Evolutionary conservation across 768 basidiomycete genomes (phyloP).

Genomic region (Termitomyces sp.): DNA sequence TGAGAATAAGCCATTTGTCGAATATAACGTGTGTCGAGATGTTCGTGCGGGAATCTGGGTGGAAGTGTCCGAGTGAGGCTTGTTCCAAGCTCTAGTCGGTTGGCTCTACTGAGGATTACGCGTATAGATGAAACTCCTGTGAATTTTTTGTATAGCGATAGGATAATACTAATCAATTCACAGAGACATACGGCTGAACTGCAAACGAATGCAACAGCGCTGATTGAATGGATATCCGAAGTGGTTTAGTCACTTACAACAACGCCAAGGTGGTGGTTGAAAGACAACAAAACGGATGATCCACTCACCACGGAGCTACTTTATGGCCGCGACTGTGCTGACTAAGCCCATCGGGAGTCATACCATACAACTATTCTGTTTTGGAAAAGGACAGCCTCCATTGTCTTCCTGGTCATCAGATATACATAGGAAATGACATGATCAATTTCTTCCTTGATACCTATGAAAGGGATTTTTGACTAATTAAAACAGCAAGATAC

Average conservation of each 20-base stretch:
- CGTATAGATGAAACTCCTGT: constrained; percentile 9
- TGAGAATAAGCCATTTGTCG: constrained; percentile 64
- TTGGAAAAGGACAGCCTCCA: background rate
- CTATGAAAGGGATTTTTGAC: background rate
- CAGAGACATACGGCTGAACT: constrained; percentile 14
- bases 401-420: too few relatives aligned
- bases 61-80: background rate
- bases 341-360: background rate
- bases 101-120: background rate
- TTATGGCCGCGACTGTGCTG: background rate
- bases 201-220: constrained; percentile 5
- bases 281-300: background rate
- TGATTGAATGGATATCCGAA: background rate
- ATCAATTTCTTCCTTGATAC: too few relatives aligned
- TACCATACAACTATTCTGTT: too few relatives aligned
- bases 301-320: background rate
- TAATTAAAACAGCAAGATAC: background rate
- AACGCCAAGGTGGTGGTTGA: constrained; percentile 11
- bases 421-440: too few relatives aligned
- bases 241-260: constrained; percentile 2
- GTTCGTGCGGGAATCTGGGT: constrained; percentile 17
- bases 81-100: constrained; percentile 2
- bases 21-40: constrained; percentile 20
- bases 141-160: constrained; percentile 13
- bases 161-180: constrained; percentile 10